Evolutionary conservation across 2,329 filamentous ascomycete species (phyloP), one percentile per base, ranked within the genome.

Genomic region (Talaromyces albobiverticillius): DNA sequence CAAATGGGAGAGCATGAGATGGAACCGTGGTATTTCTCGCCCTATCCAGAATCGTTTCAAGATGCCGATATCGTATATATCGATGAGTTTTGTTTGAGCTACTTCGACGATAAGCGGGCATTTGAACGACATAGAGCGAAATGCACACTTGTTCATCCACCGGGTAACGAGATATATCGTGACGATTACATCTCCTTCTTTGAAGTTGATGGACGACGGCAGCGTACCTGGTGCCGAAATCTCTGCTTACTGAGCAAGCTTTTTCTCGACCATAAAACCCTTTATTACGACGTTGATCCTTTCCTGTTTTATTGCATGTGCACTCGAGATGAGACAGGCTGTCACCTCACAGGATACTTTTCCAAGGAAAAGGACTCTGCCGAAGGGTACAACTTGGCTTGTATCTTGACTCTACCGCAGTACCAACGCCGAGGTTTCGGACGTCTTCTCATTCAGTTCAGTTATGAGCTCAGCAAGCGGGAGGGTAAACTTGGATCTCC

Each of bases 271-370:
- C 96, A 95, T 52, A 99, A 99, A 71, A 99, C 94, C 0, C 81
- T 97, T 3, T 97, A 97, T 76, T 97, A 97, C 73, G 93, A 97
- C 65, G 93, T 97, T 2, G 93, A 97, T 62, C 94, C 93, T 0
- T 97, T 97, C 69, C 74, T 97, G 6, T 97, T 97, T 76, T 97
- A 97, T 69, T 92, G 96, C 63, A 89, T 97, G 76, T 95, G 91
- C 60, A 94, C 96, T 64, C 93, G 92, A 62, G 89, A 96, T 65
- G 88, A 94, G 53, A 83, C 87, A 16, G 93, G 93, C 16, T 96
- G 94, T 67, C 94, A 96, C 68, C 94, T 99, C 62, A 93, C 97
- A 23, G 94, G 94, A n/a, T 99, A 99, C 68, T 99, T 99, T 65
- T 95, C 89, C 53, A 99, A 99, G 70, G 94, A 99, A 71, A 99